A percentile compares a stretch with the other conserved stretches of the same genome.
These are phyloP conservation scores for Citropsis articulata DNA, from an alignment of 345 rosid species.

Conservation along the genomic window DNA sequence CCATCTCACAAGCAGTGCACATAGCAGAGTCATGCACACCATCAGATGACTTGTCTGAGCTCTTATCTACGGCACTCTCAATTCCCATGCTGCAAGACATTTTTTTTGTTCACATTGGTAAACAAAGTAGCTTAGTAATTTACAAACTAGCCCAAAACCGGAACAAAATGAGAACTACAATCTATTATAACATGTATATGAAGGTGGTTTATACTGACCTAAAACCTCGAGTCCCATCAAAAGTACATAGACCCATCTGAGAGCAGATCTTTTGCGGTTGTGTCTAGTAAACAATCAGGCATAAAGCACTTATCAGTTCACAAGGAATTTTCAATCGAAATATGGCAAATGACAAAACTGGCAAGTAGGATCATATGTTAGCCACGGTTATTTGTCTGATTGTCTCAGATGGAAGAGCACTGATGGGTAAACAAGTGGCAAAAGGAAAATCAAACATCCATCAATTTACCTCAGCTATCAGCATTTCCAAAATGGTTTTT, in stretches of 20 bases:
- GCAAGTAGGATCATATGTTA: background rate
- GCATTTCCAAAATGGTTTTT: slow-evolving; percentile 62
- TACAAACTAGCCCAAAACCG: background rate
- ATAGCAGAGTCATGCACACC: slow-evolving; percentile 45
- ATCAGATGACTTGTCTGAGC: slow-evolving; percentile 34
- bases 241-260: slow-evolving; percentile 71
- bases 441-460: background rate
- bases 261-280: slow-evolving; percentile 78
- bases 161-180: background rate
- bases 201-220: slow-evolving; percentile 40
- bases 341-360: background rate
- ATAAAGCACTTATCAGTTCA: background rate
- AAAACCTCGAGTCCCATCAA: slow-evolving; percentile 64
- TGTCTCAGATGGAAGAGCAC: background rate
- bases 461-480: slow-evolving; percentile 47
- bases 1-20: slow-evolving; percentile 87
- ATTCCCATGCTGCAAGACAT: slow-evolving; percentile 54
- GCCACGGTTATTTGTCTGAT: background rate
- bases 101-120: background rate
- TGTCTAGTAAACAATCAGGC: slow-evolving; percentile 32
- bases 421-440: background rate
- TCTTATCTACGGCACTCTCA: slow-evolving; percentile 53
- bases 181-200: background rate
- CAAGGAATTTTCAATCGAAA: background rate
- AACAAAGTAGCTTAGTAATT: background rate